phyloP scores from a whole-genome alignment of 2,329 filamentous ascomycete species.

The Trichoderma sp. region DNA sequence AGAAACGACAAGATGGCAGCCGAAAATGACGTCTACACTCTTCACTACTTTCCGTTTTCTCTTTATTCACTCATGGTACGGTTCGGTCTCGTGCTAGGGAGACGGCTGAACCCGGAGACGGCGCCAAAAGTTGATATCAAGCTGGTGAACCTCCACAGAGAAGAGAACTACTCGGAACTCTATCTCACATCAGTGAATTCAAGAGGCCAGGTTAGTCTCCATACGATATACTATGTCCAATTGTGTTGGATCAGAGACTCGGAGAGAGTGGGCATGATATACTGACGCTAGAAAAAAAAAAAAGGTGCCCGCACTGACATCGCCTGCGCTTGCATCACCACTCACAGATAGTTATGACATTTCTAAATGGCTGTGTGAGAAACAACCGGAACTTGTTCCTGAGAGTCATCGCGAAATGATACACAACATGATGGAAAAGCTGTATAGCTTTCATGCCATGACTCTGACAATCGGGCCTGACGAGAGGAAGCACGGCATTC shows the following conservation, averaged over 20 bases:
- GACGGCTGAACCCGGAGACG: constrained; percentile 25
- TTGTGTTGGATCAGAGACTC: background rate
- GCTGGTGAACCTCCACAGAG: constrained; percentile 28
- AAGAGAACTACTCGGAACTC: constrained; percentile 29
- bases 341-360: constrained; percentile 30
- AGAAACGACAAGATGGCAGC: background rate
- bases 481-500: constrained; percentile 27
- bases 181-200: constrained; percentile 30
- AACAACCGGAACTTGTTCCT: constrained; percentile 30
- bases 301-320: constrained; percentile 31
- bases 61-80: constrained; percentile 33
- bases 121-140: constrained; percentile 27
- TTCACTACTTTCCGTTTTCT: constrained; percentile 32
- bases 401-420: constrained; percentile 26
- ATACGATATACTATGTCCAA: fast-evolving
- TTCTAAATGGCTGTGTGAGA: constrained; percentile 29
- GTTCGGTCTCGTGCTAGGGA: constrained; percentile 29
- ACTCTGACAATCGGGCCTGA: constrained; percentile 27
- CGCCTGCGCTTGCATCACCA: constrained; percentile 23
- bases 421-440: constrained; percentile 25
- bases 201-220: constrained; percentile 29
- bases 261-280: background rate
- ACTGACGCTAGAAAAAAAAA: constrained; percentile 21
- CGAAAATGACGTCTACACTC: constrained; percentile 23
- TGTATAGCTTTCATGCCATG: constrained; percentile 29